Conservation (phyloP, 257 asterid species). For the Capsicum chinense region DNA sequence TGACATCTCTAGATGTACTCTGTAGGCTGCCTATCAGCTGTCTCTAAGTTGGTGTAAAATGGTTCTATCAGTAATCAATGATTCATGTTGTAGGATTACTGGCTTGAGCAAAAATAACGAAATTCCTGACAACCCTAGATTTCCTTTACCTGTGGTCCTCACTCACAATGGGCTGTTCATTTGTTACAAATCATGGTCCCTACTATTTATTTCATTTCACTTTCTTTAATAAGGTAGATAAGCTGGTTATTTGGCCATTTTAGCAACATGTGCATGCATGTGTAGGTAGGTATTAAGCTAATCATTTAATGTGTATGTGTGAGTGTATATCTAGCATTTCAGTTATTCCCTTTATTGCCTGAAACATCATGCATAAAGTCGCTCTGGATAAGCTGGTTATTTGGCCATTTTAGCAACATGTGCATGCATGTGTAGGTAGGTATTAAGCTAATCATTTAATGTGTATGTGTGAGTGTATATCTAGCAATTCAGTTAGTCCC, state of each 20-base stretch:
- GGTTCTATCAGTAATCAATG: not conserved
- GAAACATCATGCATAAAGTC: not conserved
- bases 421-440: not conserved
- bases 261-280: not conserved
- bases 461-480: not conserved
- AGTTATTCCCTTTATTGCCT: not conserved
- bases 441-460: not conserved
- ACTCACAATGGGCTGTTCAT: not conserved
- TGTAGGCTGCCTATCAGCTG: not conserved
- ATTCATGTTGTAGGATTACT: not conserved
- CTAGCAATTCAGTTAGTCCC: too few species aligned
- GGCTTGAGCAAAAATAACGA: not conserved
- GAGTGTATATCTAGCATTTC: not conserved
- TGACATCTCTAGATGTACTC: not conserved
- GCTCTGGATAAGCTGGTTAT: not conserved
- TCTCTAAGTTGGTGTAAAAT: not conserved
- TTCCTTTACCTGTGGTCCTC: not conserved
- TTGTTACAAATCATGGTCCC: not conserved
- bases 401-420: not conserved
- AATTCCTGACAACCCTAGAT: not conserved
- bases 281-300: not conserved
- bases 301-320: too few species aligned
- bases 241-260: conserved; percentile 17
- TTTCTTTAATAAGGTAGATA: conserved; percentile 6
- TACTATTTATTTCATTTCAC: not conserved